These are phyloP conservation scores for Trichoderma sp. DNA, from an alignment of 2,329 filamentous ascomycete species.

Conservation along the genomic window DNA sequence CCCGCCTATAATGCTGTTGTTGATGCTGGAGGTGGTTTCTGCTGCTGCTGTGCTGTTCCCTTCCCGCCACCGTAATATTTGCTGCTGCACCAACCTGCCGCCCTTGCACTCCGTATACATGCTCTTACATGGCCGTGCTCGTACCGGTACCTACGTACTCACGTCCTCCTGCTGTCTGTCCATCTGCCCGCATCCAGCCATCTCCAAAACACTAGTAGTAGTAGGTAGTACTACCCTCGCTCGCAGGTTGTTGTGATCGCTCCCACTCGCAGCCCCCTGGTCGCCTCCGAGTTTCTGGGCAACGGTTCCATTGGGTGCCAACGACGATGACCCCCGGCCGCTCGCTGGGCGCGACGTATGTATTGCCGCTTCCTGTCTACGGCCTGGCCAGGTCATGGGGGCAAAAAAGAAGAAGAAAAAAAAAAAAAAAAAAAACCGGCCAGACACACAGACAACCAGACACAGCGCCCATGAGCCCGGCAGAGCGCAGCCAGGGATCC, in stretches of 20 bases:
- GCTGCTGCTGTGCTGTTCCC: not conserved
- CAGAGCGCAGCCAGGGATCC: not conserved
- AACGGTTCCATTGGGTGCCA: slow-evolving; percentile 10
- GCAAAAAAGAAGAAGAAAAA: no score
- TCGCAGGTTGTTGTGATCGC: slow-evolving; percentile 7
- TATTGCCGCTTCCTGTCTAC: slow-evolving; percentile 1
- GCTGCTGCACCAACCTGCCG: not conserved
- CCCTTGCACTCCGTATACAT: no score
- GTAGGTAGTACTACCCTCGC: not conserved
- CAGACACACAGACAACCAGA: not conserved
- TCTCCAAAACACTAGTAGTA: no score
- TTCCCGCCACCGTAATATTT: not conserved
- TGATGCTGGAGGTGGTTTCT: not conserved
- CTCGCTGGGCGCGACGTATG: slow-evolving; percentile 7
- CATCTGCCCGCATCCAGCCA: not conserved
- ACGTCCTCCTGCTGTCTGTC: not conserved
- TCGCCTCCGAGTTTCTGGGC: slow-evolving; percentile 13
- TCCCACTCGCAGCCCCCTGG: not conserved
- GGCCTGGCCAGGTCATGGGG: not conserved
- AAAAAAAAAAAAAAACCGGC: not conserved
- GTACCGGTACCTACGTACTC: not conserved
- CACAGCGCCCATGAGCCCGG: not conserved
- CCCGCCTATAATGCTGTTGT: not conserved
- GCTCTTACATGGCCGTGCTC: no score
- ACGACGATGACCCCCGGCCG: not conserved